Evolutionary conservation across 306 rosid genomes (phyloP), one percentile per base, ranked within the genome.

Genomic region (Trifolium pratense): DNA sequence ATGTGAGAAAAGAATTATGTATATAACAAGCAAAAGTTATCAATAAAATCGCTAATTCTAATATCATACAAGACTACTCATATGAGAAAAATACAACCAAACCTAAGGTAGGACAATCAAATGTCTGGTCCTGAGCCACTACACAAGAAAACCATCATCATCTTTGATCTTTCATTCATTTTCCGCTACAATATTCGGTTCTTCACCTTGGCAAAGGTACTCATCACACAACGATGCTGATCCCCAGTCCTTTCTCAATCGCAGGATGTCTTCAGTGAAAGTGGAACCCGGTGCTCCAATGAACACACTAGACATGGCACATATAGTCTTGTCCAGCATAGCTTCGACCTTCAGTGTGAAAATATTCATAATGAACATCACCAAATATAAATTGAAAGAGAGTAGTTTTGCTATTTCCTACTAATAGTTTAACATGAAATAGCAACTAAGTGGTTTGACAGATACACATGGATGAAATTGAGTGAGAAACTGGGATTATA

Each of bases 281-380:
- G 98, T 91, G 51, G 98, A 91, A 72, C 97, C 98, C 23, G 98
- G 78, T 36, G 98, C 96, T 75, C 98, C 98, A 7, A 94, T 86
- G 84, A 94, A 94, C 36, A 89, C 96, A 9, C 82, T 88, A 16
- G 98, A 85, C 97, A 94, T 76, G 61, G 96, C 98, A 74, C 96
- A 88, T 75, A 94, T 89, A n/a, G 98, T 94, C 84, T 94, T 94
- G 84, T 94, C 98, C 74, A 94, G 64, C 98, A 94, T 94, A 53
- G 98, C 97, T 83, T 94, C 98, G 58, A 94, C 98, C 98, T 93
- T 72, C 84, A 74, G 45, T 12, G 52, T 25, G 26, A 68, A 60
- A 66, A 60, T 29, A 66, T 74, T 62, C 73, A 70, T 12, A 71
- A 82, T 29, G 75, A 75, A 45, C 4, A 23, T 79, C 39, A 76